These are phyloP conservation scores for Kuraishia piskuri DNA, from an alignment of 805 yeast genomes.

Conservation along the genomic window DNA sequence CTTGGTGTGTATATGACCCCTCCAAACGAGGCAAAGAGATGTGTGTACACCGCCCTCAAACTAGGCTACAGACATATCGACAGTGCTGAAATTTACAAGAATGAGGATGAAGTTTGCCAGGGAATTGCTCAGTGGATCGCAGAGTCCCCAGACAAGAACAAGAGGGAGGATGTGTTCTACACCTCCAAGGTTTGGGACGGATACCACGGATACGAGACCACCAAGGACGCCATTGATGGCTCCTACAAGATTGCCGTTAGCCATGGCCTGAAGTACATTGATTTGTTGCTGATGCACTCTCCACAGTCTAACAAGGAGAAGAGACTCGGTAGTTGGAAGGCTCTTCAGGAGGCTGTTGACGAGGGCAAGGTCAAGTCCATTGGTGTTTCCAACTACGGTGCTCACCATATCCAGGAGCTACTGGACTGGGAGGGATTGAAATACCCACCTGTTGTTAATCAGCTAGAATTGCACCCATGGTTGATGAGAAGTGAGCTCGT, in stretches of 20 bases:
- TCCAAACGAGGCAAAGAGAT: conserved; percentile 24
- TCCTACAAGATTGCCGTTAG: conserved; percentile 23
- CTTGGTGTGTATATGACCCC: conserved; percentile 46
- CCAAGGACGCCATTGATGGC: conserved; percentile 31
- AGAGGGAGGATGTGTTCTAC: conserved; percentile 29
- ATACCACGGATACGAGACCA: conserved; percentile 31
- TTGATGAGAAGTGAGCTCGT: conserved; percentile 34
- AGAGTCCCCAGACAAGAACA: conserved; percentile 26
- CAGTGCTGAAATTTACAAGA: conserved; percentile 59
- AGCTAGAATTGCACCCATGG: conserved; percentile 45
- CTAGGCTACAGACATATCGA: conserved; percentile 72
- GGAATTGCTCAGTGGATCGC: conserved; percentile 41
- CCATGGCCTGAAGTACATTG: conserved; percentile 42
- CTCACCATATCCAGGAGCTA: conserved; percentile 47
- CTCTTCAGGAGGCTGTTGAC: conserved; percentile 46
- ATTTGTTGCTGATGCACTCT: conserved; percentile 45
- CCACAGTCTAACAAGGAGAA: conserved; percentile 34
- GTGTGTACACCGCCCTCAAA: conserved; percentile 49
- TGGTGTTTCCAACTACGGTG: conserved; percentile 61
- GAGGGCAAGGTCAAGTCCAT: conserved; percentile 41
- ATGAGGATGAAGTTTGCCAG: conserved; percentile 52
- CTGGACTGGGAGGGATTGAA: conserved; percentile 34
- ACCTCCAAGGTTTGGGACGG: conserved; percentile 31
- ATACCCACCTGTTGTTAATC: conserved; percentile 37
- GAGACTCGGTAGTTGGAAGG: conserved; percentile 43